Base-by-base conservation (phyloP, 306 rosid species). In the Echinosophora koreensis region DNA sequence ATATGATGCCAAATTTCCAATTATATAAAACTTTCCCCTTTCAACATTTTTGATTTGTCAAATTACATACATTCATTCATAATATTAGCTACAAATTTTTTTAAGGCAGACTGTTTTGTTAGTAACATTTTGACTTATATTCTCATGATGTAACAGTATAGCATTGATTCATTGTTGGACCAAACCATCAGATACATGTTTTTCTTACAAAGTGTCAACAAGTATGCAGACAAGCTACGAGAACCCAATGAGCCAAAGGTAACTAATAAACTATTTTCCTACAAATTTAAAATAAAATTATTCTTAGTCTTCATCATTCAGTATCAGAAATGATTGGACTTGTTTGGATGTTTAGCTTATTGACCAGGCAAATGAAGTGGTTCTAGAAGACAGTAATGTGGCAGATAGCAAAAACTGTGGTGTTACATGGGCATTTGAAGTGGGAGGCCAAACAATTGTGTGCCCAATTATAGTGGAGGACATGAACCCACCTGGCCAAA, bases 391-490 rank as follows among this genome's bases (percentile, higher is more conserved):
- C 73, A 77, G 75, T 63, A 71, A 63, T 61, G 44, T 18, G 65
- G 78, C 69, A 55, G 78, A 84, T 67, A 81, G 80, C 38, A 38
- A 74, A 75, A 73, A 52, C 22, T 51, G 61, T 14, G 97, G 95
- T n/a, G 80, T 79, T 66, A 95, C 98, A 38, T 89, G 97, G 90
- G 97, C 96, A 37, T 84, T 77, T 67, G 96, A 90, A 80, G 91
- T 92, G 49, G 92, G 84, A 56, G 76, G 82, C 22, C 87, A 87
- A 83, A 86, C 90, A 38, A 77, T 88, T 87, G 85, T 83, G 75
- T 95, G 97, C 72, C 99, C 97, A 3, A 83, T 95, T 51, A 86
- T 90, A 66, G 96, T 95, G 13, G 96, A 95, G 79, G 97, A 95
- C 83, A 94, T 89, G 71, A 84, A 46, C 64, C 71, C 78, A 18